Evolutionary conservation across 1,139 yeast genomes (phyloP), one percentile per base, ranked within the genome.

Genomic region (Magnusiomyces paraingens): DNA sequence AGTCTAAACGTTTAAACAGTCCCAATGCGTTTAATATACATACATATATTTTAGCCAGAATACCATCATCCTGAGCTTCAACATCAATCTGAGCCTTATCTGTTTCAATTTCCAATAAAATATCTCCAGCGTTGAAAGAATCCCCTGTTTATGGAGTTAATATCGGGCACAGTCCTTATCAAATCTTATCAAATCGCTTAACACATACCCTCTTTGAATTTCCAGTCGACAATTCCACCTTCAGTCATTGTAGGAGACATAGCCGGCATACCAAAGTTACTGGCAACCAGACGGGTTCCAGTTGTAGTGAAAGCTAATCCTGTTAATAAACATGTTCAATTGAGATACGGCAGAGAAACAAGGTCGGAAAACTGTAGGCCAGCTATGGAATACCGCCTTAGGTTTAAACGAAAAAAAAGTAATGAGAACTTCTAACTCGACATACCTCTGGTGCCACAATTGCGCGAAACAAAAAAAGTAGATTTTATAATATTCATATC

Each of bases 191-290:
- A 29, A 17, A 29, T 14, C 22, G 32, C 36, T 20, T n/a, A 20
- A 12, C 11, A 55, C 66, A 18, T 53, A 49, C 96, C 97, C 50
- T 84, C 83, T 67, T 89, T 83, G 65, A 83, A 78, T 69, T 89
- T 88, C 99, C 99, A 93, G 54, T 82, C 77, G n/a, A 89, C 89
- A 62, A 93, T 80, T n/a, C 96, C 96, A 48, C 99, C 99, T 67
- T 84, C 90, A 32, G 93, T 89, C 99, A 93, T 93, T 20, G 99
- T 93, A 43, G 99, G 99, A 6, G 97, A 90, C 97, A 93, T 88
- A 29, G 99, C 97, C 2, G 99, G 99, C 98, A 93, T 93, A 54
- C 76, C 82, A 71, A 86, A 88, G 54, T 83, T 74, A 40, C 81
- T 70, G 1, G 88, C 91, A 22, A 63, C 72, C 36, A 56, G 48